Evolutionary conservation across 371 early-diverging fungal species (phyloP), one percentile per base, ranked within the genome.

Genomic region (Conidiobolus incongruus): DNA sequence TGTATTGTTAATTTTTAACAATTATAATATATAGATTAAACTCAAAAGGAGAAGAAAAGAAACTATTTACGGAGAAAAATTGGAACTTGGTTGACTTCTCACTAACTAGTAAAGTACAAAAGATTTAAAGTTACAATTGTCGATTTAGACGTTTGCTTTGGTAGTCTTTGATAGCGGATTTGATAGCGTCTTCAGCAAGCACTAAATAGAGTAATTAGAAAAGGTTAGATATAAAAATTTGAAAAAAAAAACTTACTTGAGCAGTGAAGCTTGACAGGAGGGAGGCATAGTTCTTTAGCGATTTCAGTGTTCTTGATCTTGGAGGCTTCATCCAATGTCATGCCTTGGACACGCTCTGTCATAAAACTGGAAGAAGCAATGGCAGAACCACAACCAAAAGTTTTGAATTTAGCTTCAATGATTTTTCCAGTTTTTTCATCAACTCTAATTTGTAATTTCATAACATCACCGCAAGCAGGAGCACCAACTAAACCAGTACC

Each of bases 401-500:
- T 97, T 65, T 95, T 98, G 68, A 98, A 97, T 61, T 86, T 87
- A 48, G 90, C 95, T 55, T 98, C 97, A 40, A 74, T 70, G 51
- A 98, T 97, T 52, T 79, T 75, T 41, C 89, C 88, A 29, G 71
- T 71, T 7, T 61, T 70, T 28, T 83, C 81, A 51, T 94, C 83
- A 2, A 98, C 97, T 57, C 81, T 74, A 58, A 98, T 96, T 59
- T 98, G 98, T 30, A 98, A 71, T 53, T 94, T 89, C 93, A 98
- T 93, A 23, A 98, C 98, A 66, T 98, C 98, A 47, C 98, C 98
- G 62, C 98, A 98, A 8, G 98, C 98, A 23, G 98, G 98, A 0
- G 98, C 98, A 12, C 98, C 98, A 10, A 98, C 98, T 16, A 98
- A 69, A 15, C 98, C 98, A 16, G 98, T 98, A 22, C 98, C 98